These are phyloP conservation scores for Acer yangbiense DNA, from an alignment of 345 rosid genomes.

Conservation along the genomic window DNA sequence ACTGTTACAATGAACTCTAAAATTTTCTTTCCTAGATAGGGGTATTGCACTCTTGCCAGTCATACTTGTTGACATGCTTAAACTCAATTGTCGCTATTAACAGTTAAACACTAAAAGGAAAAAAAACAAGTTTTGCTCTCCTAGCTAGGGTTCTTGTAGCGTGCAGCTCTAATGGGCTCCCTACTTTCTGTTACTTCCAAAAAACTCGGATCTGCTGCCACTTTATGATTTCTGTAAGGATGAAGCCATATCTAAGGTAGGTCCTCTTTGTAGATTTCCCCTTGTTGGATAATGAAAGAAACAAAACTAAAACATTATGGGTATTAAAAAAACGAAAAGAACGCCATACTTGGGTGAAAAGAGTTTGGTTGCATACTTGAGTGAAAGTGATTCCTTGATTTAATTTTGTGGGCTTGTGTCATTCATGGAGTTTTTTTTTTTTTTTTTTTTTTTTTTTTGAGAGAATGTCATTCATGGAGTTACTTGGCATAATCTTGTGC, in stretches of 20 bases:
- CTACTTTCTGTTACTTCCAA: too few species aligned
- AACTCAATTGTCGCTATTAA: too few species aligned
- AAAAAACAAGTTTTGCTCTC: background rate
- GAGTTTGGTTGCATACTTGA: too few species aligned
- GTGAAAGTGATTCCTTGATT: too few species aligned
- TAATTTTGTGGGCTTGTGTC: background rate
- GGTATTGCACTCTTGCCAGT: background rate
- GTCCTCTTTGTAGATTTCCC: background rate
- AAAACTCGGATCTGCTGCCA: too few species aligned
- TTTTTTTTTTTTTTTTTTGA: too few species aligned
- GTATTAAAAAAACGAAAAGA: too few species aligned
- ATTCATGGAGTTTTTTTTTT: background rate
- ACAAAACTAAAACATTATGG: background rate
- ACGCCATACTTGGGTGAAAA: background rate
- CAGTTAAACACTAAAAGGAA: too few species aligned
- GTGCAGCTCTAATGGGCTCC: background rate
- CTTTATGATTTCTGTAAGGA: background rate
- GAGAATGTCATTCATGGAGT: background rate
- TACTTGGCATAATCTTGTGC: background rate
- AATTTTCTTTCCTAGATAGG: background rate
- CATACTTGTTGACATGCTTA: background rate
- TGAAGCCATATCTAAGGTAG: background rate
- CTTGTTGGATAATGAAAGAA: background rate
- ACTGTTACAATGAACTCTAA: background rate
- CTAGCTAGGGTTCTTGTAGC: background rate